Base-by-base conservation (phyloP, 192 early-diverging fungal genomes). In the Tieghemiomyces parasiticus region DNA sequence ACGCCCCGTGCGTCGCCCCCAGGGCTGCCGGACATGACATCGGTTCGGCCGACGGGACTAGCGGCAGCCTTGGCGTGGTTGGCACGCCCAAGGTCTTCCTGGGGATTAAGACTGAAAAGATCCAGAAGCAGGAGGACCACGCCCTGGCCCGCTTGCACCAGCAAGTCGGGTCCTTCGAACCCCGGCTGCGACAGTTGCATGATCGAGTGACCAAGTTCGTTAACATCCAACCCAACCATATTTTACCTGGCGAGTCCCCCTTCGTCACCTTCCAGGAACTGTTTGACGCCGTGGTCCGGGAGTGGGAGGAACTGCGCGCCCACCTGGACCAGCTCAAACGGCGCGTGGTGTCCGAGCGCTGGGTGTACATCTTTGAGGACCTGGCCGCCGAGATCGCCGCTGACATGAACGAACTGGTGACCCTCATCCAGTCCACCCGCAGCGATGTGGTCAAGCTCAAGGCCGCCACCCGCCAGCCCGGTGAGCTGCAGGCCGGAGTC, bases 131-230 rank as follows among this genome's bases (percentile, higher is more conserved):
- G 22, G 59, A 60, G 24, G 59, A 60, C 31, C 47, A 60, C 45
- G 59, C 59, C 0, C 46, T 60, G 35, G 59, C 59, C 26, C 59
- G 59, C 3, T 30, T 60, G 26, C 46, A 49, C 29, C 59, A 60
- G 26, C 59, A 60, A 46, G 47, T 60, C 13, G 59, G 20, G 19
- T 48, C 59, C n/a, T 49, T 60, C 16, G 44, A 46, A 22, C 59
- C 59, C 30, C 59, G 59, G 10, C 59, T 60, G 26, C 33, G 35
- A 26, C 55, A 58, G 22, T 34, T 58, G 3, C 26, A 38, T 8
- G 13, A 19, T 34, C 55, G 35, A 4, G 55, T 58, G 13, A 35
- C 34, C 34, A 32, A 35, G 16, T 58, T 58, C 35, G 1, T 31
- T 20, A 20, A 16, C 33, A 25, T 35, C 35, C 55, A 58, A 19